Conservation (phyloP, 768 basidiomycete genomes). For the Suillus paluster region DNA sequence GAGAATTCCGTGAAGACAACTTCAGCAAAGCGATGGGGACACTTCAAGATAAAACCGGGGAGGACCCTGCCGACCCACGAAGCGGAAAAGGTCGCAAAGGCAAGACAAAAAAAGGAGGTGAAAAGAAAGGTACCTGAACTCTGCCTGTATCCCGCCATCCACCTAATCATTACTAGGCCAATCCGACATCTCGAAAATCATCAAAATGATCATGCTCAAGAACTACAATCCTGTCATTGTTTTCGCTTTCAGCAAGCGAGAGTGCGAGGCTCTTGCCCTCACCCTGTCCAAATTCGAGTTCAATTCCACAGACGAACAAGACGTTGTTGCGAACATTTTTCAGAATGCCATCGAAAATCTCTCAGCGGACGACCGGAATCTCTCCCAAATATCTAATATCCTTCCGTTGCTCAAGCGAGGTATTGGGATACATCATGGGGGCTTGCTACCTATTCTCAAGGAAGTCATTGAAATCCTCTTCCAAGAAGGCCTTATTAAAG, state of each 20-base stretch:
- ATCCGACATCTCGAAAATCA: slow-evolving; percentile 96
- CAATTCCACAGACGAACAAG: slow-evolving; percentile 91
- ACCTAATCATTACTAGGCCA: slow-evolving; percentile 52
- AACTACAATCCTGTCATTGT: slow-evolving; percentile 98
- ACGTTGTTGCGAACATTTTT: slow-evolving; percentile 86
- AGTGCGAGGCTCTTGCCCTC: slow-evolving; percentile 93
- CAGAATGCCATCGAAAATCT: slow-evolving; percentile 93
- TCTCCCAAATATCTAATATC: slow-evolving; percentile 93
- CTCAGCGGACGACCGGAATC: slow-evolving; percentile 80
- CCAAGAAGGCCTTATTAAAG: slow-evolving; percentile 97
- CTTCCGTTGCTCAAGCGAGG: slow-evolving; percentile 93
- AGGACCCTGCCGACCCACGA: slow-evolving; percentile 89
- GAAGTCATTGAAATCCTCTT: slow-evolving; percentile 99
- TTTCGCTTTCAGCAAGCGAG: slow-evolving; percentile 97
- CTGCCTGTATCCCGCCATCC: neutral
- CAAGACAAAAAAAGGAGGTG: slow-evolving; percentile 92
- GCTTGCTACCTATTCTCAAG: slow-evolving; percentile 94
- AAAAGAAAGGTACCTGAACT: slow-evolving; percentile 73
- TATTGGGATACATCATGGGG: slow-evolving; percentile 98
- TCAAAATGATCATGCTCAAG: slow-evolving; percentile 97
- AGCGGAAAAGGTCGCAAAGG: slow-evolving; percentile 89
- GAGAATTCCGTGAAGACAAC: slow-evolving; percentile 96
- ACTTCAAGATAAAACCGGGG: slow-evolving; percentile 80
- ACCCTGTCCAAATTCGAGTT: slow-evolving; percentile 95
- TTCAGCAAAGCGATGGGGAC: slow-evolving; percentile 98